Evolutionary conservation across 1,284 basidiomycete genomes (phyloP), one percentile per base, ranked within the genome.

Genomic region (Pascua sp.): DNA sequence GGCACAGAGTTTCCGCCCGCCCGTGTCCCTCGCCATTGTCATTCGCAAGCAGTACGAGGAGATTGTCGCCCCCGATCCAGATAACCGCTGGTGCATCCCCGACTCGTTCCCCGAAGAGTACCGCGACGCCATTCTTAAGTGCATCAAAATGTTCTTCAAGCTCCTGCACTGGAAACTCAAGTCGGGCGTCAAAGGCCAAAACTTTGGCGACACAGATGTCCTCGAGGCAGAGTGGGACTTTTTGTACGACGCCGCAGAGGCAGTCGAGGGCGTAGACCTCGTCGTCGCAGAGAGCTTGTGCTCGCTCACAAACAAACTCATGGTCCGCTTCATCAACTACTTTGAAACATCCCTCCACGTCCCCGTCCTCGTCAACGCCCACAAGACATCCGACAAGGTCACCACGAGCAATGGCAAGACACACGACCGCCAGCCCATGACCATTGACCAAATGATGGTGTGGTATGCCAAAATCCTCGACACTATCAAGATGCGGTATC

Each of bases 201-300:
- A 95, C 76, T 96, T 97, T 80, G 95, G 96, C 69, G 95, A 98
- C 80, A 97, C 94, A 1, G 96, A 98, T 71, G 86, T 98, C 24
- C 83, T 98, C 38, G 96, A 99, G 73, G 88, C 89, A 18, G 94
- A 98, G 68, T 97, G 94, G 91, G 86, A 88, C 44, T 96, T 96
- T 45, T 86, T 98, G 75, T 92, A 91, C 67, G 90, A 91, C 70
- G 92, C 97, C 45, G 92, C 92, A 52, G 82, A 93, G 72, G 90
- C 88, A 42, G 88, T 94, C 18, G 82, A 87, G 18, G 91, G 91
- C 11, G 96, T 93, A 32, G 93, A 96, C 44, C 80, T 89, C 56
- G 81, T 97, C 13, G 93, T 99, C 7, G 95, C 94, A 11, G 92
- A 97, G 76, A 90, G 94, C 67, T 84, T 96, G 66, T 95, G 91